Evolutionary conservation across 805 yeast species (phyloP), one percentile per base, ranked within the genome.

Genomic region (Metschnikowia matae): DNA sequence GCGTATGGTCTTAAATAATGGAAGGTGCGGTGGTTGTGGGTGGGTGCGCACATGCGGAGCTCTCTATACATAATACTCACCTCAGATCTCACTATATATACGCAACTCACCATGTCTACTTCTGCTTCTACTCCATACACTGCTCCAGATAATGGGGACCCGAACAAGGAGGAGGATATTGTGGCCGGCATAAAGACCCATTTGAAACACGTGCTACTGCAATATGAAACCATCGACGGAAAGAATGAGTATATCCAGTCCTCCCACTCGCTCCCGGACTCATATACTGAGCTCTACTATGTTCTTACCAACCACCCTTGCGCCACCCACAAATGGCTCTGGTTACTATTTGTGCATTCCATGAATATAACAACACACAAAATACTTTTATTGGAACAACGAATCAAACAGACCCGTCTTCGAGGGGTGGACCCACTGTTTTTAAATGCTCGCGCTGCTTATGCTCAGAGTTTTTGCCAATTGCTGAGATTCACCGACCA

Each of bases 201-300:
- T 18, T 36, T 53, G 32, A 20, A 50, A 21, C 48, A 40, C 3
- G 47, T 44, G 20, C 35, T 51, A n/a, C 42, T 38, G 14, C 17
- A 8, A 14, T 48, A 34, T 17, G 40, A n/a, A 14, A 41, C 11
- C 10, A 6, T 45, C 4, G 18, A 46, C n/a, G 17, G 26, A 7
- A 42, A 20, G 26, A 14, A 26, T 8, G 54, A 48, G 18, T 55
- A 40, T 34, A 15, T 50, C 4, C 32, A 35, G 7, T 48, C 47
- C 14, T 48, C 54, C 6, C 53, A 44, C n/a, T 31, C 48, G 14
- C 38, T 52, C 17, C 54, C 54, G 4, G 60, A 56, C 35, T 7
- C 37, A 14, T 44, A 50, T 13, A 49, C 43, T 29, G 57, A 49
- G 37, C 48, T 50, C 14, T 53, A 48, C 31, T 52, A 46, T 14